These are phyloP conservation scores for Litchi chinensis DNA, from an alignment of 345 rosid species.

Conservation along the genomic window DNA sequence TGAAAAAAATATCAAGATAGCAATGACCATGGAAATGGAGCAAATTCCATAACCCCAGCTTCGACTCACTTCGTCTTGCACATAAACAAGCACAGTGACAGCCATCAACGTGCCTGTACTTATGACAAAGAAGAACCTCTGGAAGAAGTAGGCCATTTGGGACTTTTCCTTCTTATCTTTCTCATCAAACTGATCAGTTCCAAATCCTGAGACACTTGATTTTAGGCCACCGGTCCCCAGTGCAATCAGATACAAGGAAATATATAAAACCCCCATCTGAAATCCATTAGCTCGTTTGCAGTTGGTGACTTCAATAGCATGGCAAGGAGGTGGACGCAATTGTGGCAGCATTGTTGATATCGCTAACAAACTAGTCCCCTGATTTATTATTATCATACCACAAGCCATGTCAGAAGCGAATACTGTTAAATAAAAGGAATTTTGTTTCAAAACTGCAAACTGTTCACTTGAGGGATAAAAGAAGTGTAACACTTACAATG, in stretches of 20 bases:
- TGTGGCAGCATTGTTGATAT: slow-evolving; percentile 55
- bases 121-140: slow-evolving; percentile 67
- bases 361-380: slow-evolving; percentile 81
- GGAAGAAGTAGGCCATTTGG: slow-evolving; percentile 64
- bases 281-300: slow-evolving; percentile 59
- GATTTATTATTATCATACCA: slow-evolving; percentile 6
- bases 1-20: slow-evolving; percentile 54
- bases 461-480: not conserved
- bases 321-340: slow-evolving; percentile 71
- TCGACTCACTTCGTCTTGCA: slow-evolving; percentile 63
- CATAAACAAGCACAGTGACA: slow-evolving; percentile 59
- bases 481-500: slow-evolving; percentile 42
- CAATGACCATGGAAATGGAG: slow-evolving; percentile 58
- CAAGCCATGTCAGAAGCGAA: not conserved
- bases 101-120: slow-evolving; percentile 66
- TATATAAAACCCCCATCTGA: slow-evolving; percentile 75
- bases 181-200: slow-evolving; percentile 72
- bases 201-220: slow-evolving; percentile 73
- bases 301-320: slow-evolving; percentile 24
- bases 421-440: not conserved
- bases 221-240: slow-evolving; percentile 78
- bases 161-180: slow-evolving; percentile 53
- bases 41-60: slow-evolving; percentile 69
- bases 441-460: not conserved
- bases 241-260: slow-evolving; percentile 54